These are phyloP conservation scores for Vitis hybrid DNA, from an alignment of 177 flowering plant genomes.

Conservation along the genomic window DNA sequence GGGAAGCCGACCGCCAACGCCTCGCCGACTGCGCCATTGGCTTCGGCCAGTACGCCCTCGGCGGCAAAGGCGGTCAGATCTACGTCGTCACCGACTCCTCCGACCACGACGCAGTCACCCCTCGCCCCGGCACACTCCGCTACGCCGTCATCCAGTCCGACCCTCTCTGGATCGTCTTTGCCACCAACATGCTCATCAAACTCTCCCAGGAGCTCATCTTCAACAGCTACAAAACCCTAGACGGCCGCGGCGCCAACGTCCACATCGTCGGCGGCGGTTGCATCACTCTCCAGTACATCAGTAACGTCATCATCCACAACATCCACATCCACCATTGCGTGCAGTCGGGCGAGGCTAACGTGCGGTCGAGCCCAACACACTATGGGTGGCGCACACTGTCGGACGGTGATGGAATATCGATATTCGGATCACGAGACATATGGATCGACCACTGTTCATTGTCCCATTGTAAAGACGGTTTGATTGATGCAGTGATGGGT, in stretches of 20 bases:
- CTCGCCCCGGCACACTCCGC: conserved; percentile 60
- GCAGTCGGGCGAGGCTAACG: conserved; percentile 39
- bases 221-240: conserved; percentile 57
- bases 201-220: conserved; percentile 57
- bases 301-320: conserved; percentile 60
- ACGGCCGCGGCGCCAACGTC: conserved; percentile 63
- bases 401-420: conserved; percentile 71
- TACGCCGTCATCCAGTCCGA: conserved; percentile 58
- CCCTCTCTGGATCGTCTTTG: conserved; percentile 69
- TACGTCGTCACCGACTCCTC: conserved; percentile 66
- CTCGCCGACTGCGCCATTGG: conserved; percentile 72
- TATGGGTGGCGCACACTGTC: conserved; percentile 46
- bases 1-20: conserved; percentile 58
- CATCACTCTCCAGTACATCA: conserved; percentile 50
- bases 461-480: conserved; percentile 52
- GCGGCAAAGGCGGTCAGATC: conserved; percentile 56
- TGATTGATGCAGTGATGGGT: conserved; percentile 64
- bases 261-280: conserved; percentile 64
- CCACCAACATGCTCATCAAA: conserved; percentile 53
- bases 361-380: conserved; percentile 57
- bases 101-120: conserved; percentile 57
- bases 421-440: conserved; percentile 50
- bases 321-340: conserved; percentile 52
- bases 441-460: conserved; percentile 67
- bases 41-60: conserved; percentile 61